A percentile compares a stretch with the other conserved stretches of the same genome.
phyloP scores from a whole-genome alignment of 1,139 yeast genomes.

The Sugiyamaella neomexicana region DNA sequence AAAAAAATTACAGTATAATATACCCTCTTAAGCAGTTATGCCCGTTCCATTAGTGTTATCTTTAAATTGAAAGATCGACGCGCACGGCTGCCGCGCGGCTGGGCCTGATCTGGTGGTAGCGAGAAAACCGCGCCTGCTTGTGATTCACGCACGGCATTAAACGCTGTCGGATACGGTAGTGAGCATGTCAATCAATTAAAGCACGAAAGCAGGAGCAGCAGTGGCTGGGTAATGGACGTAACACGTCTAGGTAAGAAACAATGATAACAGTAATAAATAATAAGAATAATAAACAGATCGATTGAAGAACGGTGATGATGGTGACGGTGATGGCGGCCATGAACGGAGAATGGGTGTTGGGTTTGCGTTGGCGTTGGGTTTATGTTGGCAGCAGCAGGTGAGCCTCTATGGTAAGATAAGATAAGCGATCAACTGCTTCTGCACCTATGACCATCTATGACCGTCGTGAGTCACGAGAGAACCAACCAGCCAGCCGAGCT shows the following conservation, averaged over 20 bases:
- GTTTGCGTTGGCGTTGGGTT: no score
- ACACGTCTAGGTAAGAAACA: no score
- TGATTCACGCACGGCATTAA: slow-evolving; percentile 11
- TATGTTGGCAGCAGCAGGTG: no score
- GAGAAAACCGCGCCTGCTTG: slow-evolving; percentile 3
- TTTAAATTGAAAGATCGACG: slow-evolving; percentile 10
- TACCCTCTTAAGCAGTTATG: background rate
- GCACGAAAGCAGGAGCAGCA: background rate
- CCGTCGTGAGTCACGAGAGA: background rate
- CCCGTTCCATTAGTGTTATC: slow-evolving; percentile 1
- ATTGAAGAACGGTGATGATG: no score
- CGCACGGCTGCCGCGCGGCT: slow-evolving; percentile 7
- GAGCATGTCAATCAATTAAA: background rate
- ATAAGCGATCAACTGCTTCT: no score
- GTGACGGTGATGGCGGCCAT: no score
- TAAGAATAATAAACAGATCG: background rate
- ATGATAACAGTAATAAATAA: background rate
- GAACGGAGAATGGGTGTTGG: no score
- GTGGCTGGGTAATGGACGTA: no score
- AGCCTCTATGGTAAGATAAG: no score
- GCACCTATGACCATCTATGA: background rate
- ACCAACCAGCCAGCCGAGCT: background rate
- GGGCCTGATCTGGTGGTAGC: background rate
- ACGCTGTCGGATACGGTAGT: background rate
- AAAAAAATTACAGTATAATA: background rate